These are phyloP conservation scores for Apophysomyces elegans DNA, from an alignment of 371 early-diverging fungal genomes.

Conservation along the genomic window DNA sequence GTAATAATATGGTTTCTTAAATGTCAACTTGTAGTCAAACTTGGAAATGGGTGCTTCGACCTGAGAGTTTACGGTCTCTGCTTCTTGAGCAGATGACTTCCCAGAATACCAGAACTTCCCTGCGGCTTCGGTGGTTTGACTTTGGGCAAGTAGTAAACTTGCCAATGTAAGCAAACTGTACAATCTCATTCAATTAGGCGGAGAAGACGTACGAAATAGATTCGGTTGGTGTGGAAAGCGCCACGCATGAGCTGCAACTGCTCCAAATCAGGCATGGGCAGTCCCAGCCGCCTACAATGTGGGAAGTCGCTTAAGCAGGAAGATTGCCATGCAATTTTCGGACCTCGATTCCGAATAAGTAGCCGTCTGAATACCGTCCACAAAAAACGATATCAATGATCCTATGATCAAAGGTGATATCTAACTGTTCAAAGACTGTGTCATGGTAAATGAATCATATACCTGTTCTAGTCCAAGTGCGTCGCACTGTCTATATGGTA, in stretches of 20 bases:
- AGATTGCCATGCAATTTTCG: no score
- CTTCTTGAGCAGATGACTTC: constrained; percentile 15
- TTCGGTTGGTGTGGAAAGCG: constrained; percentile 6
- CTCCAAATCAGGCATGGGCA: no score
- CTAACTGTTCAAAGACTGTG: no score
- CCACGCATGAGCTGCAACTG: neutral
- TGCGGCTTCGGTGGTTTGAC: neutral
- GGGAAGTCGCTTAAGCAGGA: neutral
- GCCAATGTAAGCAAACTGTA: neutral
- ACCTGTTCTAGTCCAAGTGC: no score
- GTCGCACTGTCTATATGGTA: no score
- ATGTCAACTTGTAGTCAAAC: constrained; percentile 69
- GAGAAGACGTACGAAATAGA: neutral
- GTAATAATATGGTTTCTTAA: constrained; percentile 68
- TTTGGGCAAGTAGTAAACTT: neutral
- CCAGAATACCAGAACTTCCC: constrained; percentile 26
- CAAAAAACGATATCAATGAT: no score
- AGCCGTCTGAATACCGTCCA: no score
- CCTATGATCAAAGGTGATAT: no score
- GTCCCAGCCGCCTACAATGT: no score
- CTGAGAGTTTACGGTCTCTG: constrained; percentile 19
- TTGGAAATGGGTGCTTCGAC: constrained; percentile 30
- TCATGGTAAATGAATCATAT: no score
- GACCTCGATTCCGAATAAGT: neutral
- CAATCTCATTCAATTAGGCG: neutral